Conservation (phyloP, 2,329 filamentous ascomycete genomes). For the Fonsecaea multimorphosa region DNA sequence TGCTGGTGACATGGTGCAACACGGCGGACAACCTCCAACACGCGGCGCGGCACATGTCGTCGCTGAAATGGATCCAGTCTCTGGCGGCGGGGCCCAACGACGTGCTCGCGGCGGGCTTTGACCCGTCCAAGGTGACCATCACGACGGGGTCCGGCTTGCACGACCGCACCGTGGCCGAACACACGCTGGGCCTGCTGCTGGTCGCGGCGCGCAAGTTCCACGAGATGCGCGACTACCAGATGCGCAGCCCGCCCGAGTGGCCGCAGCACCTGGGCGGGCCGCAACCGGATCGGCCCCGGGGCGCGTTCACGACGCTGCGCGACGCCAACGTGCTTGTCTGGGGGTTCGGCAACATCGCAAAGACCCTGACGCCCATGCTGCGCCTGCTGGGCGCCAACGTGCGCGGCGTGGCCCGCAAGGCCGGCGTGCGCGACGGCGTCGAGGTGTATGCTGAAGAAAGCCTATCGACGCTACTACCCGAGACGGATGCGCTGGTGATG, state of each 20-base stretch:
- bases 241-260: constrained; percentile 58
- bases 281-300: constrained; percentile 53
- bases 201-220: constrained; percentile 35
- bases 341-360: constrained; percentile 72
- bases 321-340: constrained; percentile 66
- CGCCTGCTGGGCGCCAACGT: constrained; percentile 64
- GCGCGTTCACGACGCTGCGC: constrained; percentile 64
- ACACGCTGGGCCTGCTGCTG: constrained; percentile 61
- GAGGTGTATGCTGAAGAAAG: constrained; percentile 64
- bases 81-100: constrained; percentile 71
- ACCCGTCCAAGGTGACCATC: constrained; percentile 57
- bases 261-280: constrained; percentile 66
- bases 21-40: constrained; percentile 63
- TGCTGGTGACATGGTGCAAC: constrained; percentile 69
- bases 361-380: constrained; percentile 63
- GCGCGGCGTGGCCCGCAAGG: constrained; percentile 61
- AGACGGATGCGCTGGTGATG: constrained; percentile 71
- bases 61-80: constrained; percentile 69
- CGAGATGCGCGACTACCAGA: constrained; percentile 63
- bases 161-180: constrained; percentile 69
- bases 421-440: constrained; percentile 64
- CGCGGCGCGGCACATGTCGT: constrained; percentile 61
- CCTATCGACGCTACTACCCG: constrained; percentile 59
- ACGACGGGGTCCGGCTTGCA: constrained; percentile 69
- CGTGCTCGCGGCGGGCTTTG: constrained; percentile 67